phyloP scores from a whole-genome alignment of 2,329 filamentous ascomycete genomes.

The Sordariomycetes sp. region DNA sequence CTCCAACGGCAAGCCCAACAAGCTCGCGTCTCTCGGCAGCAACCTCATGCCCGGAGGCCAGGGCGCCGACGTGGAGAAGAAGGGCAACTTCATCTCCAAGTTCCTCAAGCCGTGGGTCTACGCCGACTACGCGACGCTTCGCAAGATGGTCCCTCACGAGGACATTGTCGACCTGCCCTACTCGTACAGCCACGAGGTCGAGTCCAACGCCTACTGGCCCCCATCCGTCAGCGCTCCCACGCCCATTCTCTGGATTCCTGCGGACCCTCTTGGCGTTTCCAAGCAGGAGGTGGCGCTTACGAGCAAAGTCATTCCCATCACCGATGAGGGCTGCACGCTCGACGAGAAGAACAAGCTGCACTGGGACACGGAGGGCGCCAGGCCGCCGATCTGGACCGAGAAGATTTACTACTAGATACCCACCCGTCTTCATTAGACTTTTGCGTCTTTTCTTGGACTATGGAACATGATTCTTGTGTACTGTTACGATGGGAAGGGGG shows the following conservation, averaged over 20 bases:
- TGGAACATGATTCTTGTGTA: too few relatives aligned
- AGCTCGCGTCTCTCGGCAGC: conserved; percentile 15
- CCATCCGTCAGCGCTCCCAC: conserved; percentile 54
- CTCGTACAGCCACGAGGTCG: conserved; percentile 52
- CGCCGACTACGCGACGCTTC: conserved; percentile 61
- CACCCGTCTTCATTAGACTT: too few relatives aligned
- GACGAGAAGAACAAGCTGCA: conserved; percentile 50
- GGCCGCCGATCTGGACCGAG: conserved; percentile 34
- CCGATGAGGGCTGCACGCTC: conserved; percentile 61
- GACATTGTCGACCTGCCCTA: conserved; percentile 35
- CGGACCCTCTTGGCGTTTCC: conserved; percentile 60
- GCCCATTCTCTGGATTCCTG: conserved; percentile 68
- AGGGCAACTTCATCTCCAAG: conserved; percentile 43
- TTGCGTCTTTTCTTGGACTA: too few relatives aligned
- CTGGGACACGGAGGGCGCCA: conserved; percentile 30
- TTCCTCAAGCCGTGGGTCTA: conserved; percentile 73
- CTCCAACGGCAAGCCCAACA: conserved; percentile 11
- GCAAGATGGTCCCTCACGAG: conserved; percentile 57
- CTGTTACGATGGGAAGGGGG: too few relatives aligned
- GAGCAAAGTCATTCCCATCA: conserved; percentile 57
- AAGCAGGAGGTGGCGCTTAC: conserved; percentile 63
- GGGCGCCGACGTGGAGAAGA: conserved; percentile 22
- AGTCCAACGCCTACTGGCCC: conserved; percentile 62
- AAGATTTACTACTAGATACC: conserved; percentile 31
- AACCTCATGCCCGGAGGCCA: conserved; percentile 12